Conservation (phyloP, 768 basidiomycete genomes). For the Phylloporus sp. region DNA sequence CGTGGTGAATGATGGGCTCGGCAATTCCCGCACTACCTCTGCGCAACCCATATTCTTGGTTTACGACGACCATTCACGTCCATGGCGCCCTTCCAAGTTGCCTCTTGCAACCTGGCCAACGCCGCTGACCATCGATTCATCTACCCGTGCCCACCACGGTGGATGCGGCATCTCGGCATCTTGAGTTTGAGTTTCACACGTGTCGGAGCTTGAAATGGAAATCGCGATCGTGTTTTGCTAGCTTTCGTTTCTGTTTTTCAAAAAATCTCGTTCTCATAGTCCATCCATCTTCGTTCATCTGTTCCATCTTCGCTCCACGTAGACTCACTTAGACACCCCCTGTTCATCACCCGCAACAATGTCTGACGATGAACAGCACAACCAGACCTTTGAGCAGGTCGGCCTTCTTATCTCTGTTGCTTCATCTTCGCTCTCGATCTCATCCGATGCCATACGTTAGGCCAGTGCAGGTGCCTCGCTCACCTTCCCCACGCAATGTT, state of each 20-base stretch:
- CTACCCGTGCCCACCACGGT: no score
- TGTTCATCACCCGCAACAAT: constrained; percentile 40
- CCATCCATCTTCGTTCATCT: constrained; percentile 26
- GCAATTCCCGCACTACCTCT: constrained; percentile 16
- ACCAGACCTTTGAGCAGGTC: constrained; percentile 83
- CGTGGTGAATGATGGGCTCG: constrained; percentile 2
- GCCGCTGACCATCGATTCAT: neutral
- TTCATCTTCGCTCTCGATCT: constrained; percentile 11
- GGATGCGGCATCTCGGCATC: constrained; percentile 23
- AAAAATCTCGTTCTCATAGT: constrained; percentile 20
- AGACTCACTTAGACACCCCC: constrained; percentile 21
- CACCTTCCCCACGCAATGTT: constrained; percentile 91
- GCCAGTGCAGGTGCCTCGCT: constrained; percentile 68
- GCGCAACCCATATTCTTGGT: no score
- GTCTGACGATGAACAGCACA: constrained; percentile 93
- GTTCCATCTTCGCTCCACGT: constrained; percentile 17
- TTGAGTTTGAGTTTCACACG: constrained; percentile 8
- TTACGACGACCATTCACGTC: no score
- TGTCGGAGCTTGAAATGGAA: constrained; percentile 40
- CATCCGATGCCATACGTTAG: constrained; percentile 34
- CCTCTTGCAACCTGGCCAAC: neutral
- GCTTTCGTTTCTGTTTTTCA: constrained; percentile 9
- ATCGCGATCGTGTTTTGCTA: constrained; percentile 23
- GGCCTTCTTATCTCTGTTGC: constrained; percentile 18
- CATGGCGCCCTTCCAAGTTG: no score